Percentiles rank a stretch among this genome's conserved stretches.
Conservation (phyloP, 768 basidiomycete species). For the Lepiota brunneoincarnata region DNA sequence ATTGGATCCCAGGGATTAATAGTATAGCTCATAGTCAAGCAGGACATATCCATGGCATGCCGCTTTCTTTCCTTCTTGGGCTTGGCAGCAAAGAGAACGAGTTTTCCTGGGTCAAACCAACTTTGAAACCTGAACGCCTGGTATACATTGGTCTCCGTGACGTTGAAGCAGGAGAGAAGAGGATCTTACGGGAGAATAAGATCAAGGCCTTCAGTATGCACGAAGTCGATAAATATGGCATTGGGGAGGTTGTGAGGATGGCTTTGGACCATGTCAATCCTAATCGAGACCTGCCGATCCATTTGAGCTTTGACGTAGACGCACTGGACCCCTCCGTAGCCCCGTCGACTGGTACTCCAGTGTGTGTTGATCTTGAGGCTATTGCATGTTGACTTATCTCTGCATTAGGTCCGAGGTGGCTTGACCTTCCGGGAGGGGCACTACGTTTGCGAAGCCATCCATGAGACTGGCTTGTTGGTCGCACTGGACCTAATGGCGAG, state of each 20-base stretch:
- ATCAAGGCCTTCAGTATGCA: constrained; percentile 94
- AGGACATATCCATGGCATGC: constrained; percentile 99
- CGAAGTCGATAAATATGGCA: constrained; percentile 87
- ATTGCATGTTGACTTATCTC: constrained; percentile 5
- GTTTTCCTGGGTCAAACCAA: constrained; percentile 55
- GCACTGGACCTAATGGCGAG: constrained; percentile 91
- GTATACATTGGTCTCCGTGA: constrained; percentile 99
- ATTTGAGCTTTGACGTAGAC: constrained; percentile 96
- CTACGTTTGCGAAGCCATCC: constrained; percentile 91
- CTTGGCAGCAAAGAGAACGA: constrained; percentile 43
- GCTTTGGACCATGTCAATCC: constrained; percentile 94
- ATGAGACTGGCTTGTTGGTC: constrained; percentile 90
- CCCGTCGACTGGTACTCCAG: constrained; percentile 93
- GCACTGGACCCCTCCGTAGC: constrained; percentile 93
- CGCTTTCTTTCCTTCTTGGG: constrained; percentile 87
- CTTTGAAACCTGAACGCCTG: constrained; percentile 68
- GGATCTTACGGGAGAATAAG: constrained; percentile 72
- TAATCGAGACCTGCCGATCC: constrained; percentile 78
- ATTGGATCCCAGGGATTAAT: constrained; percentile 14
- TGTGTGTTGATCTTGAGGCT: constrained; percentile 28
- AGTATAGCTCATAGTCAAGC: constrained; percentile 7
- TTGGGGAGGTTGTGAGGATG: constrained; percentile 94
- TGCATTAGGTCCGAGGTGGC: constrained; percentile 79
- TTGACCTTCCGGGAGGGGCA: constrained; percentile 98
- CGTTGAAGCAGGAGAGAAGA: constrained; percentile 85